These are phyloP conservation scores for Lyophyllum decastes DNA, from an alignment of 768 basidiomycete species.

Conservation along the genomic window DNA sequence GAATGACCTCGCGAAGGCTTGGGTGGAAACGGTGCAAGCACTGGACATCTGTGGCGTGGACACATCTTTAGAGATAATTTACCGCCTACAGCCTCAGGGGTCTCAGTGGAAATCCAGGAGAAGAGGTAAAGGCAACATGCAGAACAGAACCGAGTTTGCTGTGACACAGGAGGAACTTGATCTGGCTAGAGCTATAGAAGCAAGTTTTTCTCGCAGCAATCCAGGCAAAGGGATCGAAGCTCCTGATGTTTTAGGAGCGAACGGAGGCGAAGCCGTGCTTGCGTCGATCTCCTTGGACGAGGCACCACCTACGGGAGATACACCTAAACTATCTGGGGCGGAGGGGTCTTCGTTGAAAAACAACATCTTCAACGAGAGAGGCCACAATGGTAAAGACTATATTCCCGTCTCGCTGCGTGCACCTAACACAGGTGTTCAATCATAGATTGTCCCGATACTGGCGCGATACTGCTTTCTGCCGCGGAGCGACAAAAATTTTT, in stretches of 20 bases:
- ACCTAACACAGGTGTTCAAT: neutral
- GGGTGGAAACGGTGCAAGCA: constrained; percentile 28
- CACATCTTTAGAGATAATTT: constrained; percentile 47
- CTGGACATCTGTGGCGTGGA: constrained; percentile 36
- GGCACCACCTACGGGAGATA: neutral
- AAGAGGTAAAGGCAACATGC: constrained; percentile 15
- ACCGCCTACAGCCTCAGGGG: constrained; percentile 41
- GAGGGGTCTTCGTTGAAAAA: neutral
- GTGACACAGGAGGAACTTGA: constrained; percentile 39
- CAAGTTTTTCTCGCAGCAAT: constrained; percentile 35
- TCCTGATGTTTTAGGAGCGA: neutral
- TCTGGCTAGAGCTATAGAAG: constrained; percentile 45
- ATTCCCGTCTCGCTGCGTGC: neutral
- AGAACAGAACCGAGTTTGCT: neutral
- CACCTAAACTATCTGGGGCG: too few relatives aligned
- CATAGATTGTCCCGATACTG: neutral
- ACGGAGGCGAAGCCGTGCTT: neutral
- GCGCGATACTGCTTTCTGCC: neutral
- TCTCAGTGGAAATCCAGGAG: constrained; percentile 18
- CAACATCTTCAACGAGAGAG: neutral
- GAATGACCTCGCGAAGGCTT: constrained; percentile 35
- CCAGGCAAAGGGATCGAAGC: constrained; percentile 3
- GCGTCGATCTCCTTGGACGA: neutral
- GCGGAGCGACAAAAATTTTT: neutral
- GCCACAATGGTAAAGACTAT: neutral